phyloP scores from a whole-genome alignment of 139 green algal genomes.

The Closterium sp. region DNA sequence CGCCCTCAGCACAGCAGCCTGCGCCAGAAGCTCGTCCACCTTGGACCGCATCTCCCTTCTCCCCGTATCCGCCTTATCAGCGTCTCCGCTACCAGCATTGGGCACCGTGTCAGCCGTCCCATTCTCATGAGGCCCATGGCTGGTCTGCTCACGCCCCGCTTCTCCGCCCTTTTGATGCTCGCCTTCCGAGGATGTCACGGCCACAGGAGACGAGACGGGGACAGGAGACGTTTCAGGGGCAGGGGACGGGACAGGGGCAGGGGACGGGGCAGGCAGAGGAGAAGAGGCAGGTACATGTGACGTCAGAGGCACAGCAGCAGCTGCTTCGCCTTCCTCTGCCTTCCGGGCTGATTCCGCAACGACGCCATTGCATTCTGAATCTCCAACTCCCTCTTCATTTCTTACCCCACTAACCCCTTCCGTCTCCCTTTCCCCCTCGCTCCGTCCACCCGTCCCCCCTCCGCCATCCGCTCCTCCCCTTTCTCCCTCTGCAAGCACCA shows the following conservation, averaged over 20 bases:
- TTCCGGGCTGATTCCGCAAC: not conserved
- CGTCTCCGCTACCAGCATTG: not conserved
- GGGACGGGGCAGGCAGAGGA: not conserved
- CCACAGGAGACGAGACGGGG: no score
- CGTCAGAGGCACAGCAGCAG: not conserved
- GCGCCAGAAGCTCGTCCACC: not conserved
- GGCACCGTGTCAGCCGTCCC: not conserved
- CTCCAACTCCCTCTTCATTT: not conserved
- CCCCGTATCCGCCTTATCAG: not conserved
- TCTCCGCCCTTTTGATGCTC: not conserved
- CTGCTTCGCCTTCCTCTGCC: not conserved
- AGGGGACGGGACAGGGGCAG: not conserved
- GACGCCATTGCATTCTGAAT: not conserved
- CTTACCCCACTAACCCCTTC: not conserved
- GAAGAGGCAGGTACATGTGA: not conserved
- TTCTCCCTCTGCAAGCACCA: not conserved
- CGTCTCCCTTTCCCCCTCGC: not conserved
- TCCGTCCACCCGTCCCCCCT: not conserved
- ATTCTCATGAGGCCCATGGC: not conserved
- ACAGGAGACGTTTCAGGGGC: not conserved
- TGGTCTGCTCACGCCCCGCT: not conserved
- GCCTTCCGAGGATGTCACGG: not conserved
- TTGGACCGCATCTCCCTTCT: not conserved
- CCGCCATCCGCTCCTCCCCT: not conserved
- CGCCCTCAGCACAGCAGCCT: not conserved